A percentile compares a stretch with the other conserved stretches of the same genome.
phyloP scores from a whole-genome alignment of 208 protist species.

The Leishmania arabica region DNA sequence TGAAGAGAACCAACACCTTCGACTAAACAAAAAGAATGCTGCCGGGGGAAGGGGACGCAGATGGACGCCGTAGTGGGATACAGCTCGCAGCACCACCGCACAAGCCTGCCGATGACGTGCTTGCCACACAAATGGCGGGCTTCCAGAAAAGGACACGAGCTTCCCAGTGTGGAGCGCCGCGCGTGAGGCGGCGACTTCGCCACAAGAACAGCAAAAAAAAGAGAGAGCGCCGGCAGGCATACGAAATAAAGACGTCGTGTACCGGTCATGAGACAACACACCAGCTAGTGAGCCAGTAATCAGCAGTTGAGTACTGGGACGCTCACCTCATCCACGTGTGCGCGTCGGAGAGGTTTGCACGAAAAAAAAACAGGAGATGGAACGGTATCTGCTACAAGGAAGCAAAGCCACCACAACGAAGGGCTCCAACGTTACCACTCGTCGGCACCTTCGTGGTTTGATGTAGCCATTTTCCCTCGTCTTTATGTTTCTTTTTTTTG shows the following conservation, averaged over 20 bases:
- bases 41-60: background rate
- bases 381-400: background rate
- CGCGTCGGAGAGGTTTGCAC: background rate
- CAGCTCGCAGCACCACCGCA: background rate
- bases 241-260: background rate
- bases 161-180: background rate
- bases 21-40: background rate
- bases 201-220: background rate
- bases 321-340: background rate
- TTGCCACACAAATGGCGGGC: background rate
- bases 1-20: background rate
- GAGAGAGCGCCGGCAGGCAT: background rate
- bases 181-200: background rate
- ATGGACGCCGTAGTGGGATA: background rate
- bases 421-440: background rate
- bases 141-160: background rate
- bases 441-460: background rate
- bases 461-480: background rate
- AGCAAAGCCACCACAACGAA: background rate
- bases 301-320: background rate
- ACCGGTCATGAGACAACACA: background rate
- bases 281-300: background rate
- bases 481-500: background rate
- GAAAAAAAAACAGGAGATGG: background rate
- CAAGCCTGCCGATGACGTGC: no score